Conservation (phyloP, 78 protist genomes). For the Protostelium mycophagum region DNA sequence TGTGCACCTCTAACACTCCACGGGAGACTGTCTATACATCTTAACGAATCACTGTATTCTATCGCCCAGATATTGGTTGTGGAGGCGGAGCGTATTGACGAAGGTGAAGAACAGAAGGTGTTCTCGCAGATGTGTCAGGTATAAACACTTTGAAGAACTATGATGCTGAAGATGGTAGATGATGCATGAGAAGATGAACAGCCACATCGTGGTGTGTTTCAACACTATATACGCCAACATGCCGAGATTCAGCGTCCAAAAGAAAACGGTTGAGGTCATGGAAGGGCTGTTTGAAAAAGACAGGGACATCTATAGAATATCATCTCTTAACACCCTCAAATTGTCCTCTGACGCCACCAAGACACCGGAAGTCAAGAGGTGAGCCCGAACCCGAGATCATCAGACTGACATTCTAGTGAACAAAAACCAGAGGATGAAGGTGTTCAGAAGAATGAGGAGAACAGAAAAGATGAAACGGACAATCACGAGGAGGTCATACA, state of each 20-base stretch:
- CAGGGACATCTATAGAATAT: too few relatives aligned
- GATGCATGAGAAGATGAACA: neutral
- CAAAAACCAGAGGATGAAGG: too few relatives aligned
- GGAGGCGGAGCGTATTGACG: neutral
- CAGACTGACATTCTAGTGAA: too few relatives aligned
- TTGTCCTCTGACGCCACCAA: too few relatives aligned
- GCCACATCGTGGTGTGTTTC: neutral
- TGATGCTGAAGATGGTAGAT: neutral
- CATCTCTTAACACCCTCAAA: too few relatives aligned
- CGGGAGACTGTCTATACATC: neutral
- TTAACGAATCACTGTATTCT: neutral
- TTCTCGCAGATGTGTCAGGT: neutral
- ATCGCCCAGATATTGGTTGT: neutral
- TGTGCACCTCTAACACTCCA: neutral
- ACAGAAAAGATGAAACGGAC: too few relatives aligned
- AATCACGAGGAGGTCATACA: too few relatives aligned
- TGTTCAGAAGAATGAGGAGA: too few relatives aligned
- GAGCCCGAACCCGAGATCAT: too few relatives aligned
- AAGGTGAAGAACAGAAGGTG: neutral
- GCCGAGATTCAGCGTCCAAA: neutral
- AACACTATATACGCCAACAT: neutral
- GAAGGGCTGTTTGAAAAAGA: neutral
- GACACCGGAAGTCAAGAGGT: neutral
- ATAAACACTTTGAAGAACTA: too few relatives aligned
- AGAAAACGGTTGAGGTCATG: neutral